Conservation (phyloP, 768 basidiomycete species). For the Leccinum fibrillosum region DNA sequence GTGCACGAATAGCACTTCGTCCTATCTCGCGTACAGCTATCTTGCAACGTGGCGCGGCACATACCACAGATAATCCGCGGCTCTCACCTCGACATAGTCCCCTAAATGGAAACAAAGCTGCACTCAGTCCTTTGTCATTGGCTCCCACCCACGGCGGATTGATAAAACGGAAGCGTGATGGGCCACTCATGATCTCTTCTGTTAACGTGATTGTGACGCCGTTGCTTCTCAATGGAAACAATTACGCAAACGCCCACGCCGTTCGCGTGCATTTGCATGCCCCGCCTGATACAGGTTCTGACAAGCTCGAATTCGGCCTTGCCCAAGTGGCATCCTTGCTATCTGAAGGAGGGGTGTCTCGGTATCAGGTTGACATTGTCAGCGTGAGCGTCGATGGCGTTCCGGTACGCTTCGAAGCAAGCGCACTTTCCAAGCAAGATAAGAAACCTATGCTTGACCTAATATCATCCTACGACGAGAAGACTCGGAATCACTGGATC, state of each 20-base stretch:
- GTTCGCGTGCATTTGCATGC: conserved; percentile 56
- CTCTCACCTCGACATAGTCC: conserved; percentile 22
- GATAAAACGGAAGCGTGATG: conserved; percentile 45
- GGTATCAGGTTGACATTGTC: conserved; percentile 47
- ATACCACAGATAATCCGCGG: conserved; percentile 18
- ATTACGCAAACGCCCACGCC: conserved; percentile 49
- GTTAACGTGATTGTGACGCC: conserved; percentile 54
- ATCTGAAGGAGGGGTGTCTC: conserved; percentile 17
- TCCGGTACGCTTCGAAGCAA: conserved; percentile 58
- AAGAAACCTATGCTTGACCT: conserved; percentile 33
- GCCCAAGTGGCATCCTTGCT: conserved; percentile 37
- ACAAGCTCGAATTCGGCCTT: conserved; percentile 76
- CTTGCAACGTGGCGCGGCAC: conserved; percentile 19
- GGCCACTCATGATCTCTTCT: conserved; percentile 59
- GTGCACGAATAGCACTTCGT: conserved; percentile 56
- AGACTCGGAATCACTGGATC: conserved; percentile 56
- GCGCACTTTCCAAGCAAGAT: conserved; percentile 36
- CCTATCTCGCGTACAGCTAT: conserved; percentile 29
- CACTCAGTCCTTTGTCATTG: conserved; percentile 11
- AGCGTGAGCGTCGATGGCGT: conserved; percentile 63
- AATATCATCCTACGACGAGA: conserved; percentile 48
- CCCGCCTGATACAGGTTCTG: conserved; percentile 57
- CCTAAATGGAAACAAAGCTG: conserved; percentile 14
- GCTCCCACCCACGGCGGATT: conserved; percentile 27
- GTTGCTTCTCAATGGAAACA: conserved; percentile 28